Evolutionary conservation across 1,139 yeast species (phyloP).

Genomic region (Sugiyamaella neomexicana): DNA sequence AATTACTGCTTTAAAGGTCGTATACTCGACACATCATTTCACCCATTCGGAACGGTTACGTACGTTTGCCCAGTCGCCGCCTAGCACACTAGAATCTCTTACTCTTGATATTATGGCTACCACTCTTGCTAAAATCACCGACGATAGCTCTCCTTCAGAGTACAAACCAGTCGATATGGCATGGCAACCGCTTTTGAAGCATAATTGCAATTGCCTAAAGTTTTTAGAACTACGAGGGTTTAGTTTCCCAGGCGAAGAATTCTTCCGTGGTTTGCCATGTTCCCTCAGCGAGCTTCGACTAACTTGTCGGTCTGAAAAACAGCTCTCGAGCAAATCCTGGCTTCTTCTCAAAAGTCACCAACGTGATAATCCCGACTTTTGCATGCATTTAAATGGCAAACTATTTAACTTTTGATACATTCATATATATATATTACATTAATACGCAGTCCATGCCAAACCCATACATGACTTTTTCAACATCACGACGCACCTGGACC

Average conservation of each 20-base stretch:
- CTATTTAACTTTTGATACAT: neutral
- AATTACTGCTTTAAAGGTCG: slow-evolving; percentile 23
- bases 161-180: slow-evolving; percentile 23
- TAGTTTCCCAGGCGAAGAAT: slow-evolving; percentile 27
- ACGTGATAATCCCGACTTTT: neutral
- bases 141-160: slow-evolving; percentile 9
- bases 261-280: slow-evolving; percentile 25
- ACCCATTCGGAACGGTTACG: slow-evolving; percentile 26
- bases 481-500: slow-evolving; percentile 70
- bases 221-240: slow-evolving; percentile 29
- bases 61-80: slow-evolving; percentile 29
- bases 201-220: slow-evolving; percentile 21
- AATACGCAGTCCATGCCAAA: slow-evolving; percentile 59
- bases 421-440: slow-evolving; percentile 46
- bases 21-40: slow-evolving; percentile 27
- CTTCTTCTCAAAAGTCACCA: slow-evolving; percentile 1
- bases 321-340: slow-evolving; percentile 17
- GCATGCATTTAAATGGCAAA: slow-evolving; percentile 11
- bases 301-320: slow-evolving; percentile 6
- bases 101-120: slow-evolving; percentile 22
- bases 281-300: slow-evolving; percentile 21
- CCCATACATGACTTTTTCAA: slow-evolving; percentile 95
- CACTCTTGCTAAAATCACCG: slow-evolving; percentile 17
- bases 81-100: slow-evolving; percentile 23
- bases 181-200: slow-evolving; percentile 29